Conservation (phyloP, 208 protist species). For the Wallacemonas sp. region DNA sequence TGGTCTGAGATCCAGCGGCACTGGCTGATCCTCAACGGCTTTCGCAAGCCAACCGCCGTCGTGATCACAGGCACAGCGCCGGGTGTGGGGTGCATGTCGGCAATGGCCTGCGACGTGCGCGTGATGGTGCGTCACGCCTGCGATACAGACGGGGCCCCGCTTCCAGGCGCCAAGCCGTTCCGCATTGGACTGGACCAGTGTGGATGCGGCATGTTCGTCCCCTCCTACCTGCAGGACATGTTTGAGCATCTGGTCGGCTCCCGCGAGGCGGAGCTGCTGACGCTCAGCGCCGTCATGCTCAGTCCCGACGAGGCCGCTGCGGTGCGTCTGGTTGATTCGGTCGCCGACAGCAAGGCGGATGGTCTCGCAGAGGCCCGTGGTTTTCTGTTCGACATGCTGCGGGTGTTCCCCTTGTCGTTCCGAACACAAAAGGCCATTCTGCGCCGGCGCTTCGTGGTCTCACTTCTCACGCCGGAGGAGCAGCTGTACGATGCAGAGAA, state of each 20-base stretch:
- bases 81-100: constrained; percentile 38
- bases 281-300: constrained; percentile 30
- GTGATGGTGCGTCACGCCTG: constrained; percentile 33
- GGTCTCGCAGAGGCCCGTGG: constrained; percentile 21
- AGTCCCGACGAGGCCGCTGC: constrained; percentile 20
- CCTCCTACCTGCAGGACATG: constrained; percentile 28
- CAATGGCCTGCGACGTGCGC: constrained; percentile 35
- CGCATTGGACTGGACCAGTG: constrained; percentile 38
- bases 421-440: constrained; percentile 2
- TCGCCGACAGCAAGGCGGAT: constrained; percentile 25
- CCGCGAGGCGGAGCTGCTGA: constrained; percentile 27
- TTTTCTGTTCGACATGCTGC: background rate
- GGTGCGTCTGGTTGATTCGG: constrained; percentile 39
- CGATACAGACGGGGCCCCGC: background rate
- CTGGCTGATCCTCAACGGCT: constrained; percentile 38
- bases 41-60: constrained; percentile 30
- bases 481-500: background rate
- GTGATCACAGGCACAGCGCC: constrained; percentile 38
- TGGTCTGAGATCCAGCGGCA: constrained; percentile 33
- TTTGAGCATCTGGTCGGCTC: constrained; percentile 27
- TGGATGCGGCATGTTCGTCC: constrained; percentile 35
- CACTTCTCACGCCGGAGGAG: background rate
- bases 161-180: constrained; percentile 1
- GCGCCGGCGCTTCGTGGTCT: constrained; percentile 4
- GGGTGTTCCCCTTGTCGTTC: background rate